Base-by-base conservation (phyloP, 2,329 filamentous ascomycete genomes). In the Calonectria honghensis region DNA sequence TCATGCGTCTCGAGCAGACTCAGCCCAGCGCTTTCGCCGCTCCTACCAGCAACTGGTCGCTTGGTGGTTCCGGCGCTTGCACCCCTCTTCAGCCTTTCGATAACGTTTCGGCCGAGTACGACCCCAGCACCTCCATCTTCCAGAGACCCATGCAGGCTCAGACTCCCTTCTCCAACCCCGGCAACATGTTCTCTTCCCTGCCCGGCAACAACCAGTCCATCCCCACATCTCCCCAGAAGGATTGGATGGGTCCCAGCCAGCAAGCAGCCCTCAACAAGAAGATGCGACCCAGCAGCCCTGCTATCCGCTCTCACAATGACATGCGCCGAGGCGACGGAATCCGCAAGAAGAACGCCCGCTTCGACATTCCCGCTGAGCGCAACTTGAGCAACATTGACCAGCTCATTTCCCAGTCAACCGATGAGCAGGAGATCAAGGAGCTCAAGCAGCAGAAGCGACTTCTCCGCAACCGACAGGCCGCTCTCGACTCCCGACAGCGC, bases 401-500 rank as follows among this genome's bases (percentile, higher is more conserved):
- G 75, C 90, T 98, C 82, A 98, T 99, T 85, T 90, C 93, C 68
- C 93, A 95, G 86, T 96, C 95, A 45, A 95, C 92, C 71, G 94
- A 97, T 85, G 96, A 98, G 82, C 93, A 97, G 78, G 94, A 98
- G 88, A 94, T 98, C 88, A 98, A 98, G 90, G 96, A 98, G 87
- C 90, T 99, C 82, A 99, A 99, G 91, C 96, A 98, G 85, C 97
- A 98, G 86, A 98, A 98, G 90, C 93, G 97, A 75, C 89, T 99
- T 76, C 89, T 99, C 77, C 92, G 97, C 82, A 99, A 99, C 87
- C 93, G 97, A 82, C 96, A 98, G 88, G 97, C 97, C 86, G 97
- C 97, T 79, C 94, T 99, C 81, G 96, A 98, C 87, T 98, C 97
- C 57, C 93, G 97, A 79, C 96, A 98, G 86, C 93, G 97, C 81